Percentiles rank a stretch among this genome's conserved stretches.
Evolutionary conservation across 495 filamentous ascomycete genomes (phyloP).

Genomic region (Penicillium argentinense): DNA sequence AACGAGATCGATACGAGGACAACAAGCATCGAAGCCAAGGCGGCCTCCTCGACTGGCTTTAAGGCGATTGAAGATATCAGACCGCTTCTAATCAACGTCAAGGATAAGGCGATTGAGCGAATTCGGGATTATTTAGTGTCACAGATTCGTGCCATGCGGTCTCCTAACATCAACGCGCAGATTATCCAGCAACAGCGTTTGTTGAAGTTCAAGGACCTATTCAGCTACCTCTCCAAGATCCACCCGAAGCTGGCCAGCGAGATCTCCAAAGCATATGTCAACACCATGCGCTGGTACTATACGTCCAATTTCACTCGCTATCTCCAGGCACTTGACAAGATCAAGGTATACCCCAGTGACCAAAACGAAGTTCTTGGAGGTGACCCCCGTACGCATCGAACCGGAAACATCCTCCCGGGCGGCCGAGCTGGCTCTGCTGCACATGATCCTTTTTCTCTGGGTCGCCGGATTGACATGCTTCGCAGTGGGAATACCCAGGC

Average conservation of each 20-base stretch:
- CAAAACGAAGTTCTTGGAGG: slow-evolving; percentile 82
- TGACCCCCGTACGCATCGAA: slow-evolving; percentile 64
- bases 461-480: slow-evolving; percentile 78
- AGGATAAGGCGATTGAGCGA: slow-evolving; percentile 86
- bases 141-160: slow-evolving; percentile 88
- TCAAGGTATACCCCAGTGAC: slow-evolving; percentile 80
- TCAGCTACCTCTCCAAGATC: slow-evolving; percentile 74
- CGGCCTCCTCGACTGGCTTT: slow-evolving; percentile 57
- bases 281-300: slow-evolving; percentile 99
- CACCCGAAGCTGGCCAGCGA: slow-evolving; percentile 79
- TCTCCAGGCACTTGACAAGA: slow-evolving; percentile 74
- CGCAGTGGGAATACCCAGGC: slow-evolving; percentile 68
- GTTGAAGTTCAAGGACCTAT: slow-evolving; percentile 83
- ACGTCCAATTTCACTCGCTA: slow-evolving; percentile 89
- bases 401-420: slow-evolving; percentile 39
- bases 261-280: slow-evolving; percentile 91
- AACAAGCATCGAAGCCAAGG: slow-evolving; percentile 65
- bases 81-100: slow-evolving; percentile 79
- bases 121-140: slow-evolving; percentile 92
- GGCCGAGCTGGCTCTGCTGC: slow-evolving; percentile 55
- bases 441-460: slow-evolving; percentile 85
- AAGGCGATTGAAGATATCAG: slow-evolving; percentile 81
- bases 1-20: slow-evolving; percentile 81
- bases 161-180: slow-evolving; percentile 94
- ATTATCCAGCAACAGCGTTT: slow-evolving; percentile 91